Base-by-base conservation (phyloP, 257 asterid species). In the Plectranthus barbatus region DNA sequence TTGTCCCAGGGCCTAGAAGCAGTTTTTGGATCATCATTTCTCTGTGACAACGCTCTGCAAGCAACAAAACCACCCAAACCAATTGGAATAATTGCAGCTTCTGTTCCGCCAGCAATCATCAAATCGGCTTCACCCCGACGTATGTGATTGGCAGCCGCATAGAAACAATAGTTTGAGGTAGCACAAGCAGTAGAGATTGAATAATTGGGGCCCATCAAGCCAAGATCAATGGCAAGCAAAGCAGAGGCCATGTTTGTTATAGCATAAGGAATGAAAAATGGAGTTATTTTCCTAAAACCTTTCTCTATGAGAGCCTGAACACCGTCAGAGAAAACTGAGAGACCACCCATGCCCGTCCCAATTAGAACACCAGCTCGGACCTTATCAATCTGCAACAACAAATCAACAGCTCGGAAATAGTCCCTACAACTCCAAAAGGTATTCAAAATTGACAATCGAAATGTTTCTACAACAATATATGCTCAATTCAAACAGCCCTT, bases 281-380 rank as follows among this genome's bases (percentile, higher is more conserved):
- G 97, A 65, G 97, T 74, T 48, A 91, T 85, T 74, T 87, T 91
- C 77, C 91, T 67, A 74, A 80, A 66, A 20, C 97, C 96, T 70
- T 78, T 91, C 76, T 91, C 95, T 48, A 85, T 80, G 55, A 91
- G 80, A 60, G 97, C 86, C 76, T 85, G 72, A 64, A 91, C 97
- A 15, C 95, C 96, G 2, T 91, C 91, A 2, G 97, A 87, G 72
- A 87, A 91, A 24, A 85, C 96, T 2, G 86, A 68, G 58, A 91
- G 88, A 67, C 97, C 97, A 46, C 96, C 97, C 97, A 91, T 91
- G 56, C 97, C 97, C 23, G 97, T 85, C 52, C 97, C 97, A 17
- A 87, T 85, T 18, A 91, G 81, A 62, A 91, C 88, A 60, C 97
- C 97, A 56, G 90, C 95, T 72, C 95, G 84, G 64, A 72, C 78